Percentiles rank a stretch among this genome's conserved stretches.
phyloP scores from a whole-genome alignment of 2,329 filamentous ascomycete genomes.

The Emergomyces pasteurianus region DNA sequence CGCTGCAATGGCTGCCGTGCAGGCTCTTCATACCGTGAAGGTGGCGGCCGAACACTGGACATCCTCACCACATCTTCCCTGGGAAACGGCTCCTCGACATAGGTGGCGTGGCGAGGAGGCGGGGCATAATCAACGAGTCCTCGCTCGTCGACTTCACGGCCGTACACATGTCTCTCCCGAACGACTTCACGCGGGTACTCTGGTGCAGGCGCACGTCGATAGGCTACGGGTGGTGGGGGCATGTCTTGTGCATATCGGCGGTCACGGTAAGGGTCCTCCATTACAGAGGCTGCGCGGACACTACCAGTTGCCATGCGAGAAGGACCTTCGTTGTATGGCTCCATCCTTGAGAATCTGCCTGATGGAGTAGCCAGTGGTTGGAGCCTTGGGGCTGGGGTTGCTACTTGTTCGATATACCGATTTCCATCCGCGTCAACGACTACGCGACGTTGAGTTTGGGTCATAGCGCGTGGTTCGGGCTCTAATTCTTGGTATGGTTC shows the following conservation, averaged over 20 bases:
- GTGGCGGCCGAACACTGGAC: slow-evolving; percentile 47
- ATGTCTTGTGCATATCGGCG: slow-evolving; percentile 34
- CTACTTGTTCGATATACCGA: slow-evolving; percentile 54
- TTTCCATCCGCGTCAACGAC: slow-evolving; percentile 74
- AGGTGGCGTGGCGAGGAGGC: slow-evolving; percentile 21
- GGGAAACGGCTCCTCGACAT: slow-evolving; percentile 53
- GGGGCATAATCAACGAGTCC: slow-evolving; percentile 31
- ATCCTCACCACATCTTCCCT: slow-evolving; percentile 46
- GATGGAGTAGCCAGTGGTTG: slow-evolving; percentile 12
- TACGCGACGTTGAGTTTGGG: slow-evolving; percentile 51
- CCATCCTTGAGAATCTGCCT: slow-evolving; percentile 18
- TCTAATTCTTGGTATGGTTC: slow-evolving; percentile 32
- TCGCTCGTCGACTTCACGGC: slow-evolving; percentile 22
- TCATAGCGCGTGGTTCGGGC: slow-evolving; percentile 37
- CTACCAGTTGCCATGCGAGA: slow-evolving; percentile 20
- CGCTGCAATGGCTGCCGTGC: slow-evolving; percentile 28
- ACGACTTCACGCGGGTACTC: slow-evolving; percentile 24
- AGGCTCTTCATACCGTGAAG: slow-evolving; percentile 32
- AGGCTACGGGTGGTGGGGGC: slow-evolving; percentile 30
- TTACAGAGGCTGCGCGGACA: slow-evolving; percentile 30
- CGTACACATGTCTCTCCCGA: slow-evolving; percentile 23
- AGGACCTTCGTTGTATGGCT: slow-evolving; percentile 23
- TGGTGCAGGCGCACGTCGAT: slow-evolving; percentile 24
- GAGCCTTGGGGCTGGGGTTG: slow-evolving; percentile 24
- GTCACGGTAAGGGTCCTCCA: slow-evolving; percentile 30